Percentiles rank a stretch among this genome's conserved stretches.
phyloP scores from a whole-genome alignment of 2,329 filamentous ascomycete genomes.

The Fusarium setosum region DNA sequence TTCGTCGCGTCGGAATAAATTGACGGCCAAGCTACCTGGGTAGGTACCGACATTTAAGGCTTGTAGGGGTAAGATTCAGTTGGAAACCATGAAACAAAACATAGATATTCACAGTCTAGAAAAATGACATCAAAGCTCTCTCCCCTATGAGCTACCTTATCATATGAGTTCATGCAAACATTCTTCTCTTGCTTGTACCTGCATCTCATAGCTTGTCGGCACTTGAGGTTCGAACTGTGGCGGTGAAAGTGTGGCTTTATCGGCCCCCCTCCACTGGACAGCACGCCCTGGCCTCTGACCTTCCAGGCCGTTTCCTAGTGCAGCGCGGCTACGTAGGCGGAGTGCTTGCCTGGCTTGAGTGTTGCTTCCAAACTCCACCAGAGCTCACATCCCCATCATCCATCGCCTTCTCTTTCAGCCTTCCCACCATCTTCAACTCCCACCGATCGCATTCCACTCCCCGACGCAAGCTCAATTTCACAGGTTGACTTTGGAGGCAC shows the following conservation, averaged over 20 bases:
- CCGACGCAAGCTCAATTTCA: not conserved
- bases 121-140: too few species aligned
- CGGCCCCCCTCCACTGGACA: conserved; percentile 5
- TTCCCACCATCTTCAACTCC: conserved; percentile 9
- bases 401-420: conserved; percentile 18
- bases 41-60: too few species aligned
- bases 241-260: conserved; percentile 34
- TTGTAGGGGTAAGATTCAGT: too few species aligned
- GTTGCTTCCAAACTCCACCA: conserved; percentile 40
- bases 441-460: not conserved
- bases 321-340: conserved; percentile 50
- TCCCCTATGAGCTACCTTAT: too few species aligned
- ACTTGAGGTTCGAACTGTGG: conserved; percentile 17
- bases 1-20: conserved; percentile 17
- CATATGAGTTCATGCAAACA: too few species aligned
- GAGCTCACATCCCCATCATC: conserved; percentile 39
- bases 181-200: too few species aligned
- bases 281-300: not conserved
- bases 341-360: conserved; percentile 50
- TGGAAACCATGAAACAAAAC: too few species aligned
- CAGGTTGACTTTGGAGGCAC: not conserved
- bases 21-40: conserved; percentile 1
- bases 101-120: too few species aligned
- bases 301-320: not conserved
- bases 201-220: too few species aligned